Evolutionary conservation across 805 yeast genomes (phyloP).

Genomic region (Saturnispora silvae): DNA sequence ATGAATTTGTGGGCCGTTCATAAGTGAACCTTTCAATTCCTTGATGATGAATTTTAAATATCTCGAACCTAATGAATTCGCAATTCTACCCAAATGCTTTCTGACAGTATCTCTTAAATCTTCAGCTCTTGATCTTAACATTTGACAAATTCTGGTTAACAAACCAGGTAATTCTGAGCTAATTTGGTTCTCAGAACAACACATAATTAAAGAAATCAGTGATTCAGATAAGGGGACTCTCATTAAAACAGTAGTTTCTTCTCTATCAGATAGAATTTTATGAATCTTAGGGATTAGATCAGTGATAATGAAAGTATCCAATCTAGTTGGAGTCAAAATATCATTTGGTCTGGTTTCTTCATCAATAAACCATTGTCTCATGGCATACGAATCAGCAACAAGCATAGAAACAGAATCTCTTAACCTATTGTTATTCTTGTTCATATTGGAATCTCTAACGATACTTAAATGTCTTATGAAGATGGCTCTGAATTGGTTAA

Average conservation of each 20-base stretch:
- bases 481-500: slow-evolving; percentile 74
- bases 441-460: slow-evolving; percentile 15
- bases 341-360: slow-evolving; percentile 15
- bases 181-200: slow-evolving; percentile 47
- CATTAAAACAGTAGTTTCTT: slow-evolving; percentile 66
- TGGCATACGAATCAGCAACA: slow-evolving; percentile 43
- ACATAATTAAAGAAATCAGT: slow-evolving; percentile 51
- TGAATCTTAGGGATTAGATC: slow-evolving; percentile 56
- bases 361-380: slow-evolving; percentile 14
- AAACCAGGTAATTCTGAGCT: slow-evolving; percentile 65
- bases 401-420: slow-evolving; percentile 51
- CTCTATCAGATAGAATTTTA: slow-evolving; percentile 48
- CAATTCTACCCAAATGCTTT: slow-evolving; percentile 57
- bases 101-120: slow-evolving; percentile 83
- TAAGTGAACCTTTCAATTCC: slow-evolving; percentile 69
- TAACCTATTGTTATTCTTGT: slow-evolving; percentile 31
- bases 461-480: slow-evolving; percentile 50
- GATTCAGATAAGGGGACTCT: slow-evolving; percentile 81
- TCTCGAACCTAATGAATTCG: slow-evolving; percentile 54
- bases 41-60: slow-evolving; percentile 66
- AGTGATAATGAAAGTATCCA: slow-evolving; percentile 38
- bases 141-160: slow-evolving; percentile 80
- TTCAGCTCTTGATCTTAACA: slow-evolving; percentile 73
- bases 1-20: slow-evolving; percentile 88
- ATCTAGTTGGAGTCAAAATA: slow-evolving; percentile 29